Evolutionary conservation across 1,284 basidiomycete species (phyloP).

Genomic region (Ceratobasidium sp.): DNA sequence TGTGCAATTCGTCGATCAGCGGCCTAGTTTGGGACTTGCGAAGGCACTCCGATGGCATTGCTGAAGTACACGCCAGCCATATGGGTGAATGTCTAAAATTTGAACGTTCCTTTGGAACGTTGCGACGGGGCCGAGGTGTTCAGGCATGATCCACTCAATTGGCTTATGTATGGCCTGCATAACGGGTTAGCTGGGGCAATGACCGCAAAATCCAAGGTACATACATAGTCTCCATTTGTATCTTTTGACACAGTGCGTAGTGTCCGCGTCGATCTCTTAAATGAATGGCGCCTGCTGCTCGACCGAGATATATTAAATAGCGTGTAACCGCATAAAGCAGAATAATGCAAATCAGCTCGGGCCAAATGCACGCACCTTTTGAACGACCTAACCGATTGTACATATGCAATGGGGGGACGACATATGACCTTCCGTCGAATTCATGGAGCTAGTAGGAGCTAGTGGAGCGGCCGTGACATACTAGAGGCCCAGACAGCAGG

Average conservation of each 20-base stretch:
- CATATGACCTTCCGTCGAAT: no score
- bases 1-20: constrained; percentile 88
- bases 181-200: constrained; percentile 20
- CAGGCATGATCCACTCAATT: constrained; percentile 82
- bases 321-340: constrained; percentile 61
- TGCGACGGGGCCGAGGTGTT: constrained; percentile 81
- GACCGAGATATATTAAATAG: constrained; percentile 83
- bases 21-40: constrained; percentile 75
- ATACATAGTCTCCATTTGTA: constrained; percentile 95
- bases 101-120: constrained; percentile 88
- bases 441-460: no score
- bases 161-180: constrained; percentile 84
- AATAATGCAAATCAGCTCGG: no score
- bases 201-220: constrained; percentile 50
- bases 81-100: constrained; percentile 89
- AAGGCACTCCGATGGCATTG: constrained; percentile 87
- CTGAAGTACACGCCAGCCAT: constrained; percentile 96
- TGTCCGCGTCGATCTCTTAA: constrained; percentile 83
- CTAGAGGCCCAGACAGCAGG: no score
- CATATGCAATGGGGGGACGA: no score
- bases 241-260: constrained; percentile 91
- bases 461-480: no score
- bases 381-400: no score
- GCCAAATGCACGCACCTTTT: no score
- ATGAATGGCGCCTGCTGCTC: constrained; percentile 84